Evolutionary conservation across 164 flowering plant species (phyloP), one percentile per base, ranked within the genome.

Genomic region (Houttuynia cordata): DNA sequence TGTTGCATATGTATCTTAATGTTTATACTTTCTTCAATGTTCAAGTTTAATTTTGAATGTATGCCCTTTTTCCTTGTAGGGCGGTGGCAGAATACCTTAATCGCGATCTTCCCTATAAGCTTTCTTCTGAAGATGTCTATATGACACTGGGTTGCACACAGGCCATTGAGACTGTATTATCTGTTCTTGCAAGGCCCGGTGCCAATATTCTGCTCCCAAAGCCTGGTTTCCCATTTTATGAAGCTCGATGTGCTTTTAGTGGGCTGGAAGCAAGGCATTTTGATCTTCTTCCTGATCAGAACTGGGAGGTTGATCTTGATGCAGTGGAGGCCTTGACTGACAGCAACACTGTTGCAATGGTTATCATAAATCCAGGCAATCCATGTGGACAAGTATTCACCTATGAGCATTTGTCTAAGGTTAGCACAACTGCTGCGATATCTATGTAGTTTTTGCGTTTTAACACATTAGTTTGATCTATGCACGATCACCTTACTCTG

Each of bases 161-260:
- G 74, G 97, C 98, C 7, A 87, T 93, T 13, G 96, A 90, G 62
- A 75, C 80, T 37, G 76, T 83, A 12, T 24, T 86, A 58, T 69
- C 94, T 13, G 80, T 76, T 67, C 78, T 90, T 12, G 81, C 86
- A 37, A 70, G 82, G 10, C 97, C 97, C 7, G 84, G 83, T 60
- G 88, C 92, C 12, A 93, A 93, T 67, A 80, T 93, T 61, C 72
- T 93, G 79, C 79, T 93, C 47, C 98, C 98, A 34, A 80, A 79
- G 63, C 98, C 98, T 50, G 90, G 96, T 10, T 93, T 80, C 65
- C 96, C 98, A 6, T 72, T 83, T 17, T 93, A 93, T 70, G 90
- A 85, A 59, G 88, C 86, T 8, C 76, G 76, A 66, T 81, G 90
- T 23, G 52, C 79, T 30, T 86, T 81, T 70, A 67, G 81, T 56